Base-by-base conservation (phyloP, 306 rosid species). In the Lathyrus tuberosus region DNA sequence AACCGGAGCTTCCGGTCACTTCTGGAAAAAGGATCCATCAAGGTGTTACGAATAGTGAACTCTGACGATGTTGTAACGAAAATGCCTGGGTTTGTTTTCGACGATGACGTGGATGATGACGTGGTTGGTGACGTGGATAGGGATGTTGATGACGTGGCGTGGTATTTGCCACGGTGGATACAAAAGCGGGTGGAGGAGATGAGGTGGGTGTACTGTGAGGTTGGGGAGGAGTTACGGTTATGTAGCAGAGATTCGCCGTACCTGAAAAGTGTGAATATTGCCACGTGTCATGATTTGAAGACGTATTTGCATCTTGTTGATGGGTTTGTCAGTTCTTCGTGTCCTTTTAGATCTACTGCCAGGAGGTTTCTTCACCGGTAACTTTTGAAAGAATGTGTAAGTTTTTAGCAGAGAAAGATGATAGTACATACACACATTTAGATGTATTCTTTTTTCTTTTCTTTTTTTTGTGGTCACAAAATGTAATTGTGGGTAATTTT, bases 21-120 rank as follows among this genome's bases (percentile, higher is more conserved):
- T 8, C 68, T 91, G 0, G 96, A 89, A 20, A 71, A 73, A 60
- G 83, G 81, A 51, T 96, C 88, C 11, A 84, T 86, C 0, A 91
- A 91, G 31, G 76, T 91, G 0, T 35, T 91, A 1, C 83, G 97
- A 5, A 87, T 91, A 26, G 97, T 91, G n/a, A 91, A 91, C 80
- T 84, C 92, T 0, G 88, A 89, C 0, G 97, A 91, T 33, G 69
- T 85, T 0, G 79, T 91, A 14, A 89, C 97, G 0, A 91, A 91
- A 48, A 65, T 91, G 2, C 97, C 97, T 0, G 97, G 97, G 0
- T 85, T 91, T 28, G 91, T 89, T 3, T 46, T 85, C 2, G 85
- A 87, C 1, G 20, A 28, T 14, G 78, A 86, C 0, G 22, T 60
- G 71, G 66, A 41, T 0, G 71, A 2, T 6, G 15, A 0, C 0